A percentile compares a stretch with the other conserved stretches of the same genome.
Evolutionary conservation across 1,139 yeast genomes (phyloP).

Genomic region (Eremothecium sinecaudum): DNA sequence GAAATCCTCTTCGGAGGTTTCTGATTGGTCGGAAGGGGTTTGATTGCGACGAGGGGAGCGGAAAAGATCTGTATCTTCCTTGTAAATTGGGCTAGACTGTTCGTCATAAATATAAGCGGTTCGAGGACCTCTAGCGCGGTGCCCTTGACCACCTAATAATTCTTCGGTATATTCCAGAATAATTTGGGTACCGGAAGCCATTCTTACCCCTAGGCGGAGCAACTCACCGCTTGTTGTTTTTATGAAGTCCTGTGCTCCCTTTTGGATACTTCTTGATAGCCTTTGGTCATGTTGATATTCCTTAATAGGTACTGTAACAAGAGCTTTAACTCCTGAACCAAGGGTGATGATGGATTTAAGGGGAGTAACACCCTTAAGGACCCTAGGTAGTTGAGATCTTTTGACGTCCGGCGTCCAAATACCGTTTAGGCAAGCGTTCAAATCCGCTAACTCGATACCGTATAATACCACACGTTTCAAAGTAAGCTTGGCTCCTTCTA

Average conservation of each 20-base stretch:
- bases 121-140: slow-evolving; percentile 14
- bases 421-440: slow-evolving; percentile 48
- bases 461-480: slow-evolving; percentile 54
- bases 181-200: slow-evolving; percentile 85
- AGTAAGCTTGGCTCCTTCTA: slow-evolving; percentile 73
- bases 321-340: slow-evolving; percentile 67
- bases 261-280: slow-evolving; percentile 58
- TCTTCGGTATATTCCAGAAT: slow-evolving; percentile 71
- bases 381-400: slow-evolving; percentile 65
- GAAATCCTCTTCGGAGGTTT: slow-evolving; percentile 33
- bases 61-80: slow-evolving; percentile 26
- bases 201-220: slow-evolving; percentile 69
- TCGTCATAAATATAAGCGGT: slow-evolving; percentile 11
- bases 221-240: slow-evolving; percentile 75
- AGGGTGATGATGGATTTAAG: slow-evolving; percentile 67
- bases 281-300: slow-evolving; percentile 72
- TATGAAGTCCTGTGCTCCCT: slow-evolving; percentile 71
- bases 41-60: slow-evolving; percentile 26
- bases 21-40: slow-evolving; percentile 23
- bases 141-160: slow-evolving; percentile 26
- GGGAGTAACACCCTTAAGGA: slow-evolving; percentile 77
- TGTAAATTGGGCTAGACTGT: slow-evolving; percentile 7
- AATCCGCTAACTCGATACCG: slow-evolving; percentile 57
- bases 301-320: slow-evolving; percentile 61
- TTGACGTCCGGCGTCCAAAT: slow-evolving; percentile 85